Evolutionary conservation across 2,329 filamentous ascomycete species (phyloP).

Genomic region (Zelopaecilomyces penicillatus): DNA sequence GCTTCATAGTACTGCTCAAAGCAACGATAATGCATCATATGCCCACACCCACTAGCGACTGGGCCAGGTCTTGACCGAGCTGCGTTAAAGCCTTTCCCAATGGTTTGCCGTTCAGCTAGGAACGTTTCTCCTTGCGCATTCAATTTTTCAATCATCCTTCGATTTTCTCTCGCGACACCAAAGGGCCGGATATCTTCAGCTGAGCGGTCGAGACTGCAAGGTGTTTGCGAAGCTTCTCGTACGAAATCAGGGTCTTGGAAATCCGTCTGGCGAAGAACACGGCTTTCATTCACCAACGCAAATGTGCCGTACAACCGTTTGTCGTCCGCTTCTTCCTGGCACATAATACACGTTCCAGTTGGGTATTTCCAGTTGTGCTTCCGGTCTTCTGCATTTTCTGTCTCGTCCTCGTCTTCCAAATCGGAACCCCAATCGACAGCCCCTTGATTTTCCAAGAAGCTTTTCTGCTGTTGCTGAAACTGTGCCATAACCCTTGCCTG

Average conservation of each 20-base stretch:
- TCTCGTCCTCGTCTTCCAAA: slow-evolving; percentile 62
- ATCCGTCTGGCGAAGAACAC: slow-evolving; percentile 79
- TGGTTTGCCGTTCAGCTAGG: slow-evolving; percentile 65
- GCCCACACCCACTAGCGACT: slow-evolving; percentile 84
- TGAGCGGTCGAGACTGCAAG: slow-evolving; percentile 73
- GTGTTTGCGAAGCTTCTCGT: slow-evolving; percentile 70
- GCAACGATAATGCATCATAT: slow-evolving; percentile 97
- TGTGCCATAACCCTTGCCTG: slow-evolving; percentile 95
- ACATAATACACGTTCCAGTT: slow-evolving; percentile 85
- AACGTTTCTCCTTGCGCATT: slow-evolving; percentile 64
- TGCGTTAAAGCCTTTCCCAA: slow-evolving; percentile 82
- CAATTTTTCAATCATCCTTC: slow-evolving; percentile 66
- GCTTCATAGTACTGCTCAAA: slow-evolving; percentile 88
- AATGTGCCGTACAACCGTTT: slow-evolving; percentile 87
- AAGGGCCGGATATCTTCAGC: slow-evolving; percentile 80
- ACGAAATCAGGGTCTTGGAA: slow-evolving; percentile 75
- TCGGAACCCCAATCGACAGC: slow-evolving; percentile 77
- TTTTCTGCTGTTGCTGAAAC: slow-evolving; percentile 95
- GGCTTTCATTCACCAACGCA: slow-evolving; percentile 77
- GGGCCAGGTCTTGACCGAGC: slow-evolving; percentile 61
- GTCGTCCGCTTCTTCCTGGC: slow-evolving; percentile 92
- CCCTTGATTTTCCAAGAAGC: slow-evolving; percentile 83
- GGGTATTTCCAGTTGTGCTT: slow-evolving; percentile 76
- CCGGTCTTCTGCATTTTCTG: slow-evolving; percentile 51
- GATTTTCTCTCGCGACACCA: slow-evolving; percentile 83